Conservation (phyloP, 768 basidiomycete species). For the Naematelia aurantialba region DNA sequence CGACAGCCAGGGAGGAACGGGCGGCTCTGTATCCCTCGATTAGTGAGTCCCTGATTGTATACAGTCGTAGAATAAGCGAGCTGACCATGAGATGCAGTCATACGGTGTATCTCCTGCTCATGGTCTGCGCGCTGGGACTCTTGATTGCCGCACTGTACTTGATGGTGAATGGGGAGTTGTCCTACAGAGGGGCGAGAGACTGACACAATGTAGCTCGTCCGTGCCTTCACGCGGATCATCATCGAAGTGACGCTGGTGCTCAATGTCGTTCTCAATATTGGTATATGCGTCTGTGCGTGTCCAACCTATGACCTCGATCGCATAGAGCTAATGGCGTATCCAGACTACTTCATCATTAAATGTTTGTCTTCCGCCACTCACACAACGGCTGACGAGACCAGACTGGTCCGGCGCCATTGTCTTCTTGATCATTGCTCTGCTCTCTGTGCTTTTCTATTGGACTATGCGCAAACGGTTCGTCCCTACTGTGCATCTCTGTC, state of each 20-base stretch:
- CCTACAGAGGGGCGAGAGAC: background rate
- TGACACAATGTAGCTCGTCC: constrained; percentile 54
- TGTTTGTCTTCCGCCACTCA: constrained; percentile 26
- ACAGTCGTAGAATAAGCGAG: constrained; percentile 1
- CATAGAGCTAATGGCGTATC: constrained; percentile 7
- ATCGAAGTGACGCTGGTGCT: constrained; percentile 56
- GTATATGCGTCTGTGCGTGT: constrained; percentile 72
- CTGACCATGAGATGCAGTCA: constrained; percentile 53
- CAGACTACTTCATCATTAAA: constrained; percentile 44
- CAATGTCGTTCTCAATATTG: constrained; percentile 55
- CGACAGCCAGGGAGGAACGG: constrained; percentile 52
- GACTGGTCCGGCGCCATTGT: constrained; percentile 72
- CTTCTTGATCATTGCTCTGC: constrained; percentile 71
- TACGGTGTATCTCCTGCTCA: constrained; percentile 70
- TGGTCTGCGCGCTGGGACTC: constrained; percentile 67
- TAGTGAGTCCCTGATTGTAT: constrained; percentile 53
- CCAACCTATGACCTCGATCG: constrained; percentile 52
- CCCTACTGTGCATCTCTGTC: background rate
- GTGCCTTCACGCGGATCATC: constrained; percentile 67
- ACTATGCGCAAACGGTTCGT: constrained; percentile 52
- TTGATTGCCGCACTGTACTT: constrained; percentile 66
- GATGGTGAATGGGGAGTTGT: constrained; percentile 49
- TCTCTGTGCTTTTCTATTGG: constrained; percentile 72
- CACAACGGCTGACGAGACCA: constrained; percentile 6
- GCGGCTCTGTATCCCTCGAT: constrained; percentile 64